A percentile compares a stretch with the other conserved stretches of the same genome.
phyloP scores from a whole-genome alignment of 352 stramenopile genomes.

The Nothophytophthora sp. region DNA sequence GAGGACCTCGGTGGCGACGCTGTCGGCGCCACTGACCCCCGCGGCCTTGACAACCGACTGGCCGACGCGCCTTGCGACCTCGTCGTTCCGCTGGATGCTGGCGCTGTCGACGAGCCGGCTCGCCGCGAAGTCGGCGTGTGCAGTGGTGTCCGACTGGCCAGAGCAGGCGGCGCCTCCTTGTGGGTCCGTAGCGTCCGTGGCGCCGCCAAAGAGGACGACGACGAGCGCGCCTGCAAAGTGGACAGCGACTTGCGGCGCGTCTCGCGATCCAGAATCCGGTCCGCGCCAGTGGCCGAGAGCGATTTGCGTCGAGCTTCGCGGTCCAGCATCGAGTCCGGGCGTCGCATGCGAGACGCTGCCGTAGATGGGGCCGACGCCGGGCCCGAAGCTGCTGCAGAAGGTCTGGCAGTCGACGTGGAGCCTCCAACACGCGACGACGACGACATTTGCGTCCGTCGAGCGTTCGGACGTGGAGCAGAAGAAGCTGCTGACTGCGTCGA shows the following conservation, averaged over 20 bases:
- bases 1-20: constrained; percentile 17
- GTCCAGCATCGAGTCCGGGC: constrained; percentile 26
- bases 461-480: constrained; percentile 8
- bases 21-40: constrained; percentile 10
- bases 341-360: constrained; percentile 19
- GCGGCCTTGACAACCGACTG: constrained; percentile 26
- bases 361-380: constrained; percentile 7
- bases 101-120: constrained; percentile 14
- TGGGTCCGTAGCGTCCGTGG: constrained; percentile 24
- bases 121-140: constrained; percentile 20
- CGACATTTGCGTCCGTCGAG: constrained; percentile 13
- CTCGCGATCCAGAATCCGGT: constrained; percentile 30
- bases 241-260: constrained; percentile 52
- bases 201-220: constrained; percentile 17
- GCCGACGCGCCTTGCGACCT: constrained; percentile 16
- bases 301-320: constrained; percentile 44
- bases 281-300: constrained; percentile 21
- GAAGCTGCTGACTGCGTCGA: constrained; percentile 7
- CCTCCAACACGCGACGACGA: constrained; percentile 6
- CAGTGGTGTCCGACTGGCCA: constrained; percentile 18
- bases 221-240: constrained; percentile 34
- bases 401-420: neutral
- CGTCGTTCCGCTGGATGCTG: constrained; percentile 11
- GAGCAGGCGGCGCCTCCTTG: constrained; percentile 2
- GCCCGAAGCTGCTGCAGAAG: neutral